Evolutionary conservation across 2,329 filamentous ascomycete species (phyloP).

Genomic region (Colletotrichum liaoningense): DNA sequence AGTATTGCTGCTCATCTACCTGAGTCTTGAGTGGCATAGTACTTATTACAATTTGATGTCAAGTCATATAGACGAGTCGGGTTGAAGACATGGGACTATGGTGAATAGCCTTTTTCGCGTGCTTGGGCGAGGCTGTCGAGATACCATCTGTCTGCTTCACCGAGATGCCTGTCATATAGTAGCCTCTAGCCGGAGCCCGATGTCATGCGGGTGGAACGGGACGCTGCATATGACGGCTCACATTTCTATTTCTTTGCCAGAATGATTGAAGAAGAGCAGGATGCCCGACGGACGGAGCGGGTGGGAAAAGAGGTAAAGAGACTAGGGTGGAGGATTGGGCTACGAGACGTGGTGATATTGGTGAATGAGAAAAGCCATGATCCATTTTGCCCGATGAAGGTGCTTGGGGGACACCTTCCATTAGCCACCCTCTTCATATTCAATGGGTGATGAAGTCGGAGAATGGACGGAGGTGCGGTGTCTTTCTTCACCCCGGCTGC

Average conservation of each 20-base stretch:
- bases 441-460: not conserved
- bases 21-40: not conserved
- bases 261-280: not conserved
- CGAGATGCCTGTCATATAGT: not conserved
- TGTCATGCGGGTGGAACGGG: not conserved
- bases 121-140: not conserved
- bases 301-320: not conserved
- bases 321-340: not conserved
- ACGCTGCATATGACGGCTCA: conserved; percentile 24
- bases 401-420: not conserved
- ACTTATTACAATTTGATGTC: not conserved
- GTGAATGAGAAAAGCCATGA: not conserved
- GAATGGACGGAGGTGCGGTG: not conserved
- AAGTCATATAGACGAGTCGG: not conserved
- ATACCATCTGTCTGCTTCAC: not conserved
- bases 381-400: not conserved
- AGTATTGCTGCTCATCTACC: not conserved
- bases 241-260: not conserved
- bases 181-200: not conserved
- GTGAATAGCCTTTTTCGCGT: not conserved
- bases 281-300: not conserved
- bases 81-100: not conserved
- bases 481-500: not conserved
- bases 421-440: not conserved
- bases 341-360: not conserved